A percentile compares a stretch with the other conserved stretches of the same genome.
Conservation (phyloP, 2,329 filamentous ascomycete genomes). For the Ophiocordyceps robertsii region DNA sequence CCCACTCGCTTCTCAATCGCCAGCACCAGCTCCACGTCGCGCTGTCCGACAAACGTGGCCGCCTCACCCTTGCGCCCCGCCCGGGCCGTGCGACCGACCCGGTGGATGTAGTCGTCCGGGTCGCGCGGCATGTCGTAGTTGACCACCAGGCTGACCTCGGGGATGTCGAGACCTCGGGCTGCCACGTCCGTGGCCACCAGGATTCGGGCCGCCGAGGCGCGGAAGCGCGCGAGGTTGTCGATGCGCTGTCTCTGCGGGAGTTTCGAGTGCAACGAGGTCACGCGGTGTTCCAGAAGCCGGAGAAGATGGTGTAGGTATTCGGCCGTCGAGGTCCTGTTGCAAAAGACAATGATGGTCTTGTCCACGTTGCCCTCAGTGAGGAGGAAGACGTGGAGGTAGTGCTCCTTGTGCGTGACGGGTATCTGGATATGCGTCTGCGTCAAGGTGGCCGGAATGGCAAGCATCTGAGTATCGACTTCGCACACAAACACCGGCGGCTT, state of each 20-base stretch:
- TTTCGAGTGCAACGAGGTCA: slow-evolving; percentile 80
- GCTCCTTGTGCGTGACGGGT: slow-evolving; percentile 84
- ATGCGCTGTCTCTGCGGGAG: slow-evolving; percentile 75
- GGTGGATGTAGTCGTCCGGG: slow-evolving; percentile 93
- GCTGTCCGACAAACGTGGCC: slow-evolving; percentile 81
- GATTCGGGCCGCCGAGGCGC: slow-evolving; percentile 75
- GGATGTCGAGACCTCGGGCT: slow-evolving; percentile 87
- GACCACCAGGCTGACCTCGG: slow-evolving; percentile 76
- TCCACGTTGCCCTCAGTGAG: slow-evolving; percentile 61
- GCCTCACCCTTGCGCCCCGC: slow-evolving; percentile 73
- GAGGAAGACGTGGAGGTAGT: slow-evolving; percentile 84
- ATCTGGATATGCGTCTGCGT: slow-evolving; percentile 77
- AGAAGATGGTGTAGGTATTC: slow-evolving; percentile 82
- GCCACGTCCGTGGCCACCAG: slow-evolving; percentile 93
- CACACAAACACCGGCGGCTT: slow-evolving; percentile 76
- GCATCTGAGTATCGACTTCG: slow-evolving; percentile 63
- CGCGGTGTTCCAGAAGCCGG: slow-evolving; percentile 72
- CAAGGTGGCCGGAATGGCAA: slow-evolving; percentile 70
- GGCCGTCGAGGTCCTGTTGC: slow-evolving; percentile 81
- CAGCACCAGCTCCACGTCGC: slow-evolving; percentile 81
- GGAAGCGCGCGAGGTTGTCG: slow-evolving; percentile 82
- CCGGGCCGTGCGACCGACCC: slow-evolving; percentile 88
- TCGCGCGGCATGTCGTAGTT: slow-evolving; percentile 97
- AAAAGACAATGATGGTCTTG: slow-evolving; percentile 83
- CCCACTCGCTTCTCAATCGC: slow-evolving; percentile 81